Evolutionary conservation across 2,329 filamentous ascomycete genomes (phyloP).

Genomic region (Ophiostoma pallidulum): DNA sequence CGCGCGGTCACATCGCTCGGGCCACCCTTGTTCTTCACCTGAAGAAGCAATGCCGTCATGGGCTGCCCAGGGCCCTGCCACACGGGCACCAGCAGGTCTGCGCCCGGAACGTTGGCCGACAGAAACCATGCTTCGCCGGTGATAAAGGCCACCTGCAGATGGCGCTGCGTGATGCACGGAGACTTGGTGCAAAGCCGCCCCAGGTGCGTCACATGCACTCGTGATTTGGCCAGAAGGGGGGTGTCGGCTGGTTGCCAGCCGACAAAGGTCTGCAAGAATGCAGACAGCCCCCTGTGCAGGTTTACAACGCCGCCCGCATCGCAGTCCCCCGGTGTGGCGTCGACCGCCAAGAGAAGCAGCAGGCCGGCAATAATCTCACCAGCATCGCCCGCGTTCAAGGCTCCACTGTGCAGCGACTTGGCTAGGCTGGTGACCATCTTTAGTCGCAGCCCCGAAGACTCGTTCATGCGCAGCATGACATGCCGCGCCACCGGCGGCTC

Average conservation of each 20-base stretch:
- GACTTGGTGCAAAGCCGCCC: background rate
- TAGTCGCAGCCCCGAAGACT: background rate
- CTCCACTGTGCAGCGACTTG: background rate
- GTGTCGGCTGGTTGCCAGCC: background rate
- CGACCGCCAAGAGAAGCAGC: background rate
- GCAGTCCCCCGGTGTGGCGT: background rate
- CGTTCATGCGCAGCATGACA: background rate
- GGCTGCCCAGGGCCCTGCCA: conserved; percentile 1
- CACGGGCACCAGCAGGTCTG: conserved; percentile 2
- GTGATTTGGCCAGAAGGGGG: background rate
- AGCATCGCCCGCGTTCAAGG: background rate
- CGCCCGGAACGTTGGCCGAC: background rate
- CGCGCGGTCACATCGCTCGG: background rate
- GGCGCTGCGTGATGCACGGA: background rate
- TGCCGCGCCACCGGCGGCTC: conserved; percentile 1
- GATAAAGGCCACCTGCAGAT: background rate
- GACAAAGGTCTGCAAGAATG: background rate
- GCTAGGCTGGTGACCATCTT: background rate
- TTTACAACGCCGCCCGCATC: background rate
- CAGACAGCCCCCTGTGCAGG: background rate
- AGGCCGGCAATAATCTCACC: conserved; percentile 2
- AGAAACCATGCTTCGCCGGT: conserved; percentile 1
- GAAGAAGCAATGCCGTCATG: conserved; percentile 2
- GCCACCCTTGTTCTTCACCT: background rate
- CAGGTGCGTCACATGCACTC: background rate